Evolutionary conservation across 2,329 filamentous ascomycete genomes (phyloP), one percentile per base, ranked within the genome.

Genomic region (Trichoderma sp.): DNA sequence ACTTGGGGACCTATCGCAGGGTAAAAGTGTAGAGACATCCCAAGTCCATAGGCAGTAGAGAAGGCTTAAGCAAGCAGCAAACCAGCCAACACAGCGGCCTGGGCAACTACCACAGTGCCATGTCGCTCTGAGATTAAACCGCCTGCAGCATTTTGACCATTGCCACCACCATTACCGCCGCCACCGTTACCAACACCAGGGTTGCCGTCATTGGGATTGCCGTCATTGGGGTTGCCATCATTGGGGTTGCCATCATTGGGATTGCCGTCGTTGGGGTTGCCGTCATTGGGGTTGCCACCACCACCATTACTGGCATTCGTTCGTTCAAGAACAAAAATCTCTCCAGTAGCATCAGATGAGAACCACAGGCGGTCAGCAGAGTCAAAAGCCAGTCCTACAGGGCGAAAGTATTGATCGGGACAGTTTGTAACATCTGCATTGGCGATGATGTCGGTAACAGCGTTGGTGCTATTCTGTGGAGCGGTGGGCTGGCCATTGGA

Each of bases 271-370:
- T 75, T 79, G 29, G 73, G 76, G 31, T 38, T 38, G 33, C 74
- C 76, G 4, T 35, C 38, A 2, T 21, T 21, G 27, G 59, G 21
- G 27, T 41, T 29, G 21, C 31, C 35, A 3, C 7, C 38, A 6
- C 64, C 68, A 18, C 38, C 69, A 50, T 60, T 35, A 11, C 53
- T 38, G n/a, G 18, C 35, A n/a, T 65, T 72, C 8, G 38, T 60
- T 29, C 76, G 67, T n/a, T 82, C 80, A 71, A 91, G 80, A 5
- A 93, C 88, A 78, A 89, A 93, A 59, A 94, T 88, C 85, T 94
- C 92, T 6, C 91, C 92, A 0, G 91, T 91, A 16, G 86, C 81
- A 81, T 93, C 92, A 5, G 88, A 91, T 75, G 85, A 89, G 85
- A 93, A 88, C 83, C 89, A 93, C 9, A 94, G 82, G 7, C 91